Evolutionary conservation across 768 basidiomycete genomes (phyloP).

Genomic region (Hortiboletus flavorubellus): DNA sequence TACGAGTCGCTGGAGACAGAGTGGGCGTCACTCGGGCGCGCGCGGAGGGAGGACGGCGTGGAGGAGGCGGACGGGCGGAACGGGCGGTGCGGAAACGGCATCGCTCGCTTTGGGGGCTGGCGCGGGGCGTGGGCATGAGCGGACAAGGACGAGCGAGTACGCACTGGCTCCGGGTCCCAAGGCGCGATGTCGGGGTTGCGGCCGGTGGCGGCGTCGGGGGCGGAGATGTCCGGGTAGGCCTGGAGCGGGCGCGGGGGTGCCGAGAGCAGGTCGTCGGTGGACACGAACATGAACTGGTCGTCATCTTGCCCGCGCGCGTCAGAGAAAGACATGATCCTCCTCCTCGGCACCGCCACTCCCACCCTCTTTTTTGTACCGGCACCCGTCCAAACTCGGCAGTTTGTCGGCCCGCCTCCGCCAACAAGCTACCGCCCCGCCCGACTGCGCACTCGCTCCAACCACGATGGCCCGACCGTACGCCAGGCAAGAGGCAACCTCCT

Average conservation of each 20-base stretch:
- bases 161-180: constrained; percentile 18
- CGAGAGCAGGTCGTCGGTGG: constrained; percentile 4
- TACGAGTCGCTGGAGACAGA: constrained; percentile 26
- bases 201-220: background rate
- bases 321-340: constrained; percentile 13
- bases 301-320: background rate
- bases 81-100: constrained; percentile 30
- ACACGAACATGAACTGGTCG: constrained; percentile 6
- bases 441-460: constrained; percentile 8
- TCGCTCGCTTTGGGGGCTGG: constrained; percentile 19
- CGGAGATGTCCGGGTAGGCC: constrained; percentile 11
- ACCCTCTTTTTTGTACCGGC: constrained; percentile 5
- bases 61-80: constrained; percentile 33
- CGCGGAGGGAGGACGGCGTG: constrained; percentile 28
- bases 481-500: constrained; percentile 33
- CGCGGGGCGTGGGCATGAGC: constrained; percentile 8
- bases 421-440: background rate
- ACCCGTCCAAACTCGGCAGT: constrained; percentile 8
- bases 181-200: constrained; percentile 19
- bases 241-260: background rate
- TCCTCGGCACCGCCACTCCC: background rate
- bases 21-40: constrained; percentile 30
- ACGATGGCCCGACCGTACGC: constrained; percentile 8
- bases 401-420: constrained; percentile 1
- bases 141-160: background rate